These are phyloP conservation scores for Cicer cuneatum DNA, from an alignment of 306 rosid genomes.

Conservation along the genomic window DNA sequence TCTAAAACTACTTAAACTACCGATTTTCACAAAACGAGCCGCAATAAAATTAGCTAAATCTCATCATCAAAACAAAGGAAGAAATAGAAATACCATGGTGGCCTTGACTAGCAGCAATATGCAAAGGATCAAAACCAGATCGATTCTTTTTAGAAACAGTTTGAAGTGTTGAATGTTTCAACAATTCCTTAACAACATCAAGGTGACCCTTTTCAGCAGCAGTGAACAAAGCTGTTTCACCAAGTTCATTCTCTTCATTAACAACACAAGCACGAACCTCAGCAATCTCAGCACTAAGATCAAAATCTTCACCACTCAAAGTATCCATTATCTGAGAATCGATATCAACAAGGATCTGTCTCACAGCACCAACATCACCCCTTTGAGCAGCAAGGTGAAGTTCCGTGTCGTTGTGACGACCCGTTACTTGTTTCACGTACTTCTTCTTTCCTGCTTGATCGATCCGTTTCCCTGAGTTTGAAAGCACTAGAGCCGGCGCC, in stretches of 20 bases:
- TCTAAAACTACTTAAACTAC: neutral
- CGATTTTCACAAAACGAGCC: neutral
- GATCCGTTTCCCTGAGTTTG: conserved; percentile 94
- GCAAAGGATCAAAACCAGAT: conserved; percentile 81
- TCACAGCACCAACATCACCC: conserved; percentile 88
- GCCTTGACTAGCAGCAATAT: conserved; percentile 89
- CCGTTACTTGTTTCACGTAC: conserved; percentile 98
- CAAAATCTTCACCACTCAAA: conserved; percentile 55
- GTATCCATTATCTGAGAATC: conserved; percentile 77
- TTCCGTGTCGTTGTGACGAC: conserved; percentile 92
- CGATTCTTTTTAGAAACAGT: conserved; percentile 72
- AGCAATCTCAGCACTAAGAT: conserved; percentile 75
- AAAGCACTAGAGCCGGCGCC: conserved; percentile 91
- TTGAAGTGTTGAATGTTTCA: conserved; percentile 68
- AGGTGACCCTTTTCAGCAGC: conserved; percentile 92
- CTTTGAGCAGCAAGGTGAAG: conserved; percentile 97
- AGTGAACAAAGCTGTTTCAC: conserved; percentile 82
- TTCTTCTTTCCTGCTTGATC: conserved; percentile 97
- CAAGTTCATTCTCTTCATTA: conserved; percentile 89
- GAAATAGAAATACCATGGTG: conserved; percentile 63
- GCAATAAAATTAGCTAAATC: neutral
- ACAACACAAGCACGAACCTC: conserved; percentile 84
- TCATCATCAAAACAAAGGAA: neutral
- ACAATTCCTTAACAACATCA: conserved; percentile 82
- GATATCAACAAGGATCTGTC: conserved; percentile 78